Conservation (phyloP, 2,329 filamentous ascomycete genomes). For the Hortaea sp. region DNA sequence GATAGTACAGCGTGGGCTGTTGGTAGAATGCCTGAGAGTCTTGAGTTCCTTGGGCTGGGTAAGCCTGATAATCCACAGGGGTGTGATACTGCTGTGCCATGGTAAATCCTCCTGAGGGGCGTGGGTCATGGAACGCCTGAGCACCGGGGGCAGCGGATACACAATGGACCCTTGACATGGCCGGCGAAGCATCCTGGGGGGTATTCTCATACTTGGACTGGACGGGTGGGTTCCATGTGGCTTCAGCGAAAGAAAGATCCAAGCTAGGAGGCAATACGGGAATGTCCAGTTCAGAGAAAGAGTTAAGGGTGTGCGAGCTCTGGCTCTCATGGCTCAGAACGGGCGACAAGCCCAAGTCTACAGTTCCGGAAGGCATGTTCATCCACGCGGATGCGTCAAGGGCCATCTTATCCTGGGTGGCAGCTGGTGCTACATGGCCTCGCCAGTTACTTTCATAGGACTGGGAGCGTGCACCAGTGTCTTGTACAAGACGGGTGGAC, state of each 20-base stretch:
- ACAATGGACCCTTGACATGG: neutral
- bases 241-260: conserved; percentile 20
- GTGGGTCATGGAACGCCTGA: too few relatives aligned
- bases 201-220: neutral
- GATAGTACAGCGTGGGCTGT: neutral
- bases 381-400: conserved; percentile 15
- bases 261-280: conserved; percentile 17
- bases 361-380: conserved; percentile 16
- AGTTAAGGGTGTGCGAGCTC: conserved; percentile 21
- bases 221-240: conserved; percentile 10
- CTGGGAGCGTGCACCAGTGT: conserved; percentile 15
- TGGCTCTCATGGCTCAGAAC: conserved; percentile 27
- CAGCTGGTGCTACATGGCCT: conserved; percentile 6
- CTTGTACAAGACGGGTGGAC: conserved; percentile 15
- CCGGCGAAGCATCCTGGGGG: neutral
- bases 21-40: neutral
- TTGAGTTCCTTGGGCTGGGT: too few relatives aligned
- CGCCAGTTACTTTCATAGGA: conserved; percentile 14
- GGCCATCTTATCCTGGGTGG: conserved; percentile 11
- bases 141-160: neutral
- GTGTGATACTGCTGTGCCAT: too few relatives aligned
- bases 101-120: too few relatives aligned
- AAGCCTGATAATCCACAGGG: too few relatives aligned
- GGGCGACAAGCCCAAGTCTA: conserved; percentile 25
- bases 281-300: conserved; percentile 19